phyloP scores from a whole-genome alignment of 2,329 filamentous ascomycete species.

The Xylariaceae sp. region DNA sequence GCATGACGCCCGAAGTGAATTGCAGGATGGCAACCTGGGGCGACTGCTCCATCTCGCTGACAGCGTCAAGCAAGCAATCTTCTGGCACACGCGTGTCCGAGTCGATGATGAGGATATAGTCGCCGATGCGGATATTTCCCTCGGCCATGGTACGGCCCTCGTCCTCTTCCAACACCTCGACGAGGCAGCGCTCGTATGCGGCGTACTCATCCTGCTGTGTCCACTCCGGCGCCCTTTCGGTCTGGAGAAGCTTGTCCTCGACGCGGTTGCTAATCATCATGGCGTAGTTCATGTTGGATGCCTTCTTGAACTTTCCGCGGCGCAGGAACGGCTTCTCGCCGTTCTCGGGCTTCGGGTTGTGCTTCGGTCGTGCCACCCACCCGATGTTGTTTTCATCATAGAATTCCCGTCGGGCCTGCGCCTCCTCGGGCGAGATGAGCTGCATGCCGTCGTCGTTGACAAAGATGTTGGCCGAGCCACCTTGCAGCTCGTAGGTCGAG shows the following conservation, averaged over 20 bases:
- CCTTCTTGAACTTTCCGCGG: constrained; percentile 64
- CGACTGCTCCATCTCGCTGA: constrained; percentile 75
- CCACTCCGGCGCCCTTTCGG: constrained; percentile 58
- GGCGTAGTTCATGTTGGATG: constrained; percentile 68
- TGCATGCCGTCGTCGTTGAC: constrained; percentile 67
- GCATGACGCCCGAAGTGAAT: constrained; percentile 73
- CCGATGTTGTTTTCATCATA: constrained; percentile 55
- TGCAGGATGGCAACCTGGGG: constrained; percentile 76
- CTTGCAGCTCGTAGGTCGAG: constrained; percentile 54
- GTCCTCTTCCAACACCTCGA: constrained; percentile 60
- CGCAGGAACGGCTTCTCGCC: constrained; percentile 48
- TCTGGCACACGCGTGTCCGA: constrained; percentile 73
- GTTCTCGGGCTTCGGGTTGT: constrained; percentile 47
- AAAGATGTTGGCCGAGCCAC: constrained; percentile 63
- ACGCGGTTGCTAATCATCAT: constrained; percentile 64
- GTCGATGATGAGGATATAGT: constrained; percentile 75
- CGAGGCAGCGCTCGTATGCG: constrained; percentile 60
- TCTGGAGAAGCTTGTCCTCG: constrained; percentile 58
- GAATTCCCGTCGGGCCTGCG: constrained; percentile 45
- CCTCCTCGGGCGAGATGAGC: constrained; percentile 45
- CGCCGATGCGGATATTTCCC: constrained; percentile 78
- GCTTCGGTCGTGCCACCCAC: constrained; percentile 47
- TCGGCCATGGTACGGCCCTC: constrained; percentile 69
- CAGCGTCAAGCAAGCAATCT: constrained; percentile 73
- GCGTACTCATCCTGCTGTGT: constrained; percentile 61